phyloP scores from a whole-genome alignment of 768 basidiomycete species.

The Phanerochaete carnosa region DNA sequence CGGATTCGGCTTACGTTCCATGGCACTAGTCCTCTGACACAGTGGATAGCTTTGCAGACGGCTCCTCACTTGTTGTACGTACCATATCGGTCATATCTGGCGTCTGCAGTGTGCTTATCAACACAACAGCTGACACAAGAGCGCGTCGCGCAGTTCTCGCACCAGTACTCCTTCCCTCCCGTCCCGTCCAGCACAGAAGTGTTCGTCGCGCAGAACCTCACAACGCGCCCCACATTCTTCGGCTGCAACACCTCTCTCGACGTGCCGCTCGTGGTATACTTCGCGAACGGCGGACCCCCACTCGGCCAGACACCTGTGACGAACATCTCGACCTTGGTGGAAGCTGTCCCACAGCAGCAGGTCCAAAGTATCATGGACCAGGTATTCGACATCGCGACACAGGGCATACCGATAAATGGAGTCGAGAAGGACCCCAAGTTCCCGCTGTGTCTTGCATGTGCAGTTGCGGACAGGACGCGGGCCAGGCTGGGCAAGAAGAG shows the following conservation, averaged over 20 bases:
- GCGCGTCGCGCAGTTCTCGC: constrained; percentile 33
- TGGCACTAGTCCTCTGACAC: constrained; percentile 43
- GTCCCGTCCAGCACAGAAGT: constrained; percentile 49
- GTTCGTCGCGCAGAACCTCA: constrained; percentile 60
- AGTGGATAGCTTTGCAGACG: constrained; percentile 43
- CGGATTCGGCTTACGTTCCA: not conserved
- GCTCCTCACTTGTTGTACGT: constrained; percentile 51
- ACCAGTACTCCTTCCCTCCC: constrained; percentile 48
- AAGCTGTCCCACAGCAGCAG: constrained; percentile 32
- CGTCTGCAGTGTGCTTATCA: not conserved
- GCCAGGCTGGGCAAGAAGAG: constrained; percentile 13
- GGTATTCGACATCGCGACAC: constrained; percentile 39
- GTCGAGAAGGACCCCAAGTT: constrained; percentile 43
- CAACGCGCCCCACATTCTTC: constrained; percentile 72
- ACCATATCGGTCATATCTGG: not conserved
- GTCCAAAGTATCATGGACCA: constrained; percentile 45
- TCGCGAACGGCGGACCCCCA: constrained; percentile 51
- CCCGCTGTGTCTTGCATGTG: constrained; percentile 70
- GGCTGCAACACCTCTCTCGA: constrained; percentile 58
- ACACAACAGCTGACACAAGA: constrained; percentile 37
- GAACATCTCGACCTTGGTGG: constrained; percentile 40
- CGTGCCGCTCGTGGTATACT: constrained; percentile 52
- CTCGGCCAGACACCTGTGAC: constrained; percentile 35
- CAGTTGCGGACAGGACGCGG: constrained; percentile 42
- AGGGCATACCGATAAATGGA: constrained; percentile 36